A percentile compares a stretch with the other conserved stretches of the same genome.
Evolutionary conservation across 805 yeast species (phyloP).

Genomic region (Grigorovia yakushimaensis): DNA sequence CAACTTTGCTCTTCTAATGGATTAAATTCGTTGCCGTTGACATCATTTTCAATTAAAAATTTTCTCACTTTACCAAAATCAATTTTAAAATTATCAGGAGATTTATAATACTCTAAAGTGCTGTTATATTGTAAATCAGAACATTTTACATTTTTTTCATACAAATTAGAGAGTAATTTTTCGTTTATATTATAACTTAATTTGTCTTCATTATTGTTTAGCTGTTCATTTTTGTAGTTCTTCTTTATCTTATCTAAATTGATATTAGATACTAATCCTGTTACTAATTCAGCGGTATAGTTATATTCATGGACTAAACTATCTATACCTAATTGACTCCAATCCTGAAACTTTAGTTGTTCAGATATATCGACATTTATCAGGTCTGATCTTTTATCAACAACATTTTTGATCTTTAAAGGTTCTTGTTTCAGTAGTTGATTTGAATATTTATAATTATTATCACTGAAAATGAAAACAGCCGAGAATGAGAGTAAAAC

Average conservation of each 20-base stretch:
- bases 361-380: background rate
- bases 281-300: background rate
- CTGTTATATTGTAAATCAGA: background rate
- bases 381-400: background rate
- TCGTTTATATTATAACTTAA: background rate
- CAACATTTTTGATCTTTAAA: background rate
- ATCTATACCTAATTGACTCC: background rate
- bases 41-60: background rate
- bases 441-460: background rate
- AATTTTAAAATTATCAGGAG: background rate
- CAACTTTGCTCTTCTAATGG: conserved; percentile 4
- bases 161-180: background rate
- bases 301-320: background rate
- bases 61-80: background rate
- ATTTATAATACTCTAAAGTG: background rate
- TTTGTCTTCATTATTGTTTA: too few relatives aligned
- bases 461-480: too few relatives aligned
- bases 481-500: too few relatives aligned
- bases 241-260: background rate
- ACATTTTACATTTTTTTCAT: background rate
- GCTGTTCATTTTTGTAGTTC: background rate
- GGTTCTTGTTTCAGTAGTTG: background rate
- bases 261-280: background rate
- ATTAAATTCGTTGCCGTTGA: background rate
- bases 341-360: background rate